A percentile compares a stretch with the other conserved stretches of the same genome.
phyloP scores from a whole-genome alignment of 2,329 filamentous ascomycete genomes.

The Raffaelea deltoideospora region DNA sequence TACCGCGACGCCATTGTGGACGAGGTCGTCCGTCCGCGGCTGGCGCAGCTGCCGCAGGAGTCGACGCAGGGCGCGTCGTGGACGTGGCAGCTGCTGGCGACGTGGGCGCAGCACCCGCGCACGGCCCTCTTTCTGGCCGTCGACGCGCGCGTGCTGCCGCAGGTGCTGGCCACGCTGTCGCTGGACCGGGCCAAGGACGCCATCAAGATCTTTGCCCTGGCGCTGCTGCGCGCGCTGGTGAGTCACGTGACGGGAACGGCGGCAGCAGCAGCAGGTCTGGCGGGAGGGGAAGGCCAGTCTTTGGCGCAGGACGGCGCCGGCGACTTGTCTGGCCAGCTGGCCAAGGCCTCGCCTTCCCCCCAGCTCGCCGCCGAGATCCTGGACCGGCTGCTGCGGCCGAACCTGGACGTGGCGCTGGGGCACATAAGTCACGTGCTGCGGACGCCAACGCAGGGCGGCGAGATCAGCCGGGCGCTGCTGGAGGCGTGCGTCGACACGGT shows the following conservation, averaged over 20 bases:
- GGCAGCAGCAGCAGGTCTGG: too few relatives aligned
- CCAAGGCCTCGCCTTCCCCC: too few relatives aligned
- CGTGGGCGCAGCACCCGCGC: conserved; percentile 57
- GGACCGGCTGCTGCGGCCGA: conserved; percentile 38
- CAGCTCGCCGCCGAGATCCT: conserved; percentile 21
- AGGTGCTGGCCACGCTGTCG: conserved; percentile 57
- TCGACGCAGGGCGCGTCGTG: conserved; percentile 82
- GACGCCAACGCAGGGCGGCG: conserved; percentile 4
- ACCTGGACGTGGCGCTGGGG: conserved; percentile 40
- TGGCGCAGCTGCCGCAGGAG: conserved; percentile 67
- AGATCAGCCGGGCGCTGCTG: conserved; percentile 57
- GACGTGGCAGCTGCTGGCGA: conserved; percentile 63
- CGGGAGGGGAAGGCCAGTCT: conserved; percentile 36
- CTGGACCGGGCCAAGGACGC: conserved; percentile 56
- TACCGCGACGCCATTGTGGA: conserved; percentile 58
- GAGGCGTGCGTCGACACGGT: conserved; percentile 67
- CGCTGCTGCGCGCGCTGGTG: conserved; percentile 57
- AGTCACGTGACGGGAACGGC: too few relatives aligned
- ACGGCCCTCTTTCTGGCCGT: conserved; percentile 52
- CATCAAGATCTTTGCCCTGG: conserved; percentile 69
- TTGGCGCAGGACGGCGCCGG: conserved; percentile 22
- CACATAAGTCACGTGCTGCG: conserved; percentile 5
- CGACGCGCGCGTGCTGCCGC: conserved; percentile 49
- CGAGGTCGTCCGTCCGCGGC: conserved; percentile 61
- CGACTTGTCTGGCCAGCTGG: conserved; percentile 18